These are phyloP conservation scores for Pyricularia sp. DNA, from an alignment of 2,329 filamentous ascomycete genomes.

Conservation along the genomic window DNA sequence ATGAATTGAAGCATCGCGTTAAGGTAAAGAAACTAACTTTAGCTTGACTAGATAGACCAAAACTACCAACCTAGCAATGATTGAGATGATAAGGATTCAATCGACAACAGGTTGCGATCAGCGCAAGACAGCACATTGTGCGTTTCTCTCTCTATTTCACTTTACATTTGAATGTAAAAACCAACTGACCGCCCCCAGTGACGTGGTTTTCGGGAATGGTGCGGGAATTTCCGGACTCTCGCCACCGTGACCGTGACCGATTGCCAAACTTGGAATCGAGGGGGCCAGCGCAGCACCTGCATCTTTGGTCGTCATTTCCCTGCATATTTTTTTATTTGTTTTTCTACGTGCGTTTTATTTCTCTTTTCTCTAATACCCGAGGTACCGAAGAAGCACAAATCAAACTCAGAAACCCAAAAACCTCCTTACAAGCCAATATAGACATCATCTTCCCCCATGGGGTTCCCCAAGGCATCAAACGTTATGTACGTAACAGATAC, in stretches of 20 bases:
- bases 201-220: background rate
- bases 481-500: background rate
- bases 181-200: background rate
- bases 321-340: background rate
- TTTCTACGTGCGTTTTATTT: background rate
- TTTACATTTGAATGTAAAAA: background rate
- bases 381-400: background rate
- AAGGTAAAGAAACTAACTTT: background rate
- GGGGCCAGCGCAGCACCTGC: background rate
- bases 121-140: background rate
- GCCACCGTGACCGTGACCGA: background rate
- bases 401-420: background rate
- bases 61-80: too few species aligned
- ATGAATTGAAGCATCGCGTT: background rate
- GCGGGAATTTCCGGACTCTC: background rate
- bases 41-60: too few species aligned
- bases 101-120: background rate
- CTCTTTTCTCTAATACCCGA: background rate
- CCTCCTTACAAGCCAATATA: background rate
- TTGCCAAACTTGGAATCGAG: background rate
- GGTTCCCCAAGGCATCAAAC: background rate
- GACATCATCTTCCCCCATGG: background rate
- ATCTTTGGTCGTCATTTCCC: too few species aligned
- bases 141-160: background rate
- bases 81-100: background rate